Percentiles rank a stretch among this genome's conserved stretches.
These are phyloP conservation scores for Podospora pseudocomata DNA, from an alignment of 495 filamentous ascomycete species.

Conservation along the genomic window DNA sequence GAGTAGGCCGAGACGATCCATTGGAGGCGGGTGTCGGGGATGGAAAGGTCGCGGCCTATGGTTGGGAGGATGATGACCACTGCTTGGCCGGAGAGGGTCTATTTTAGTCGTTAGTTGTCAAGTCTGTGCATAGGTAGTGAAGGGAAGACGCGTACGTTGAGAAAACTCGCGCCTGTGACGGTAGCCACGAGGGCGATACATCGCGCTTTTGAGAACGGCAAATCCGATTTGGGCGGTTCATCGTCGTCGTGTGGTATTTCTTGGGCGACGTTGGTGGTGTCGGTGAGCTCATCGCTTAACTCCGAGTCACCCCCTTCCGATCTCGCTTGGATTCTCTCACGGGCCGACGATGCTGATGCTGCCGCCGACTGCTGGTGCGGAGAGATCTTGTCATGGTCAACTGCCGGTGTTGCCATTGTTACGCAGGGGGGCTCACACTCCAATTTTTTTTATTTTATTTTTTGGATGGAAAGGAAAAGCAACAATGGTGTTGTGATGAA, in stretches of 20 bases:
- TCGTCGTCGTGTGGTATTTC: neutral
- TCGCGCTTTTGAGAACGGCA: constrained; percentile 45
- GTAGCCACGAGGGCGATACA: constrained; percentile 48
- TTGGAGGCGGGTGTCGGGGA: constrained; percentile 56
- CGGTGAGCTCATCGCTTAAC: constrained; percentile 15
- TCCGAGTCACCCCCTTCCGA: constrained; percentile 19
- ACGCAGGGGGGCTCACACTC: neutral
- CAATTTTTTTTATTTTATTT: neutral
- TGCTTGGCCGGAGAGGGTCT: constrained; percentile 58
- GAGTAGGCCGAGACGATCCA: constrained; percentile 61
- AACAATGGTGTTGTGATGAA: neutral
- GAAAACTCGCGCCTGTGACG: constrained; percentile 52
- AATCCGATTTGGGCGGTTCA: constrained; percentile 19
- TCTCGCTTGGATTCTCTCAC: constrained; percentile 13
- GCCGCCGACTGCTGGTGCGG: neutral
- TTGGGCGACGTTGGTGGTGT: neutral
- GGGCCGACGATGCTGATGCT: neutral
- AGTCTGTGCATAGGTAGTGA: neutral
- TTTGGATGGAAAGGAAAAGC: neutral
- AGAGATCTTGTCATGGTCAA: neutral
- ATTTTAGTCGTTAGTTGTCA: neutral
- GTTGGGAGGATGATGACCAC: constrained; percentile 60
- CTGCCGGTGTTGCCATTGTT: neutral
- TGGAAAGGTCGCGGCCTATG: constrained; percentile 50
- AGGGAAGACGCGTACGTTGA: constrained; percentile 42